Percentiles rank a stretch among this genome's conserved stretches.
Conservation (phyloP, 108 stramenopile genomes). For the Parmales sp. region DNA sequence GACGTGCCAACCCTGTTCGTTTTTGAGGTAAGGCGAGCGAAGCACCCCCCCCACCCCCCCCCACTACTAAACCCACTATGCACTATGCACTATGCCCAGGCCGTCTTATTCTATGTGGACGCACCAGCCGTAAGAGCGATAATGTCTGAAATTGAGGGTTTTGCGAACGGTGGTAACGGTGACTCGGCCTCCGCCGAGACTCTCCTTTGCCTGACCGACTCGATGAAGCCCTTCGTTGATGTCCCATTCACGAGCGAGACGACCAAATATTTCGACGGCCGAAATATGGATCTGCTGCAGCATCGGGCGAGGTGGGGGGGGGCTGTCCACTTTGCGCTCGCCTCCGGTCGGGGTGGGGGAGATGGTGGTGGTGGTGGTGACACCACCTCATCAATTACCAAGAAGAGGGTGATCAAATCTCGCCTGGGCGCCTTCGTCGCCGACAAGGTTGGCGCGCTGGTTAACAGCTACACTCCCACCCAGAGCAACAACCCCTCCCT, state of each 20-base stretch:
- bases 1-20: slow-evolving; percentile 21
- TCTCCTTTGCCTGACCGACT: slow-evolving; percentile 9
- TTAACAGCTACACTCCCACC: not conserved
- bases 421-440: not conserved
- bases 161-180: not conserved
- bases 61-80: too few species aligned
- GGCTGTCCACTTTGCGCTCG: slow-evolving; percentile 24
- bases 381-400: not conserved
- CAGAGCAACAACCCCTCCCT: not conserved
- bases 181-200: not conserved
- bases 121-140: slow-evolving; percentile 12
- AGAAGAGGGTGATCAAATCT: not conserved
- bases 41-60: too few species aligned
- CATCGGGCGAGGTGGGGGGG: slow-evolving; percentile 25
- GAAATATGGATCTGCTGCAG: slow-evolving; percentile 11
- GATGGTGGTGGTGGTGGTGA: not conserved
- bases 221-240: slow-evolving; percentile 16
- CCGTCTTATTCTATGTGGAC: slow-evolving; percentile 31
- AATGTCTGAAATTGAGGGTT: slow-evolving; percentile 14
- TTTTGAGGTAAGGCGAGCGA: too few species aligned
- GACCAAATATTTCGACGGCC: slow-evolving; percentile 13
- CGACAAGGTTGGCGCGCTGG: not conserved
- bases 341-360: not conserved
- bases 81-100: too few species aligned
- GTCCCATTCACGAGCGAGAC: slow-evolving; percentile 10